Percentiles rank a stretch among this genome's conserved stretches.
These are phyloP conservation scores for Ophiostoma pallidulum DNA, from an alignment of 2,329 filamentous ascomycete species.

Conservation along the genomic window DNA sequence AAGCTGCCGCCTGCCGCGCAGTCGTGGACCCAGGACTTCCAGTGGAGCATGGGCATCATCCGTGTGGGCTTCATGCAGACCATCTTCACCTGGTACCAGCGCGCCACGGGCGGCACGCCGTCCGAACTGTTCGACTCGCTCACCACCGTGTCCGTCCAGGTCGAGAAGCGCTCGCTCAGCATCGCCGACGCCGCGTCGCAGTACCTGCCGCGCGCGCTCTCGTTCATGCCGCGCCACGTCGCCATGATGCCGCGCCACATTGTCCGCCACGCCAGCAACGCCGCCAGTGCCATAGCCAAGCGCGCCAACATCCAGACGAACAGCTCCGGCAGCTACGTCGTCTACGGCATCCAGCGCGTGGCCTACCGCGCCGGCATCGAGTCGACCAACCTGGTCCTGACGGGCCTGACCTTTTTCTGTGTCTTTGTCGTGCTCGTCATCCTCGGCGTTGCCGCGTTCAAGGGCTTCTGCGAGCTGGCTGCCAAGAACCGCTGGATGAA, in stretches of 20 bases:
- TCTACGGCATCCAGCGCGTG: conserved; percentile 70
- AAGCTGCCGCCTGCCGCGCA: conserved; percentile 69
- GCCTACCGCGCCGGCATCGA: conserved; percentile 75
- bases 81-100: conserved; percentile 82
- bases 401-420: conserved; percentile 71
- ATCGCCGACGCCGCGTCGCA: conserved; percentile 23
- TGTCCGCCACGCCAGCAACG: conserved; percentile 20
- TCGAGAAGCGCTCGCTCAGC: conserved; percentile 45
- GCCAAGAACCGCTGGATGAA: conserved; percentile 65
- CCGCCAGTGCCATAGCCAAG: conserved; percentile 32
- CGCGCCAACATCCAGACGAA: conserved; percentile 39
- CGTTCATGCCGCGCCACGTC: conserved; percentile 32
- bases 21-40: conserved; percentile 84
- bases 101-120: conserved; percentile 70
- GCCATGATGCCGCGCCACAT: conserved; percentile 25
- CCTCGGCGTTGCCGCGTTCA: conserved; percentile 62
- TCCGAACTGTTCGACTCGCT: conserved; percentile 63
- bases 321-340: conserved; percentile 38
- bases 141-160: conserved; percentile 61
- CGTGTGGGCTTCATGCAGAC: conserved; percentile 66
- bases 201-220: conserved; percentile 30
- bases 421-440: conserved; percentile 65
- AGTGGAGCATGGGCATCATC: conserved; percentile 89
- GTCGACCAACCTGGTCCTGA: conserved; percentile 76
- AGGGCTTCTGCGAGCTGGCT: conserved; percentile 62